Base-by-base conservation (phyloP, 306 rosid genomes). In the Gillenia trifoliata region DNA sequence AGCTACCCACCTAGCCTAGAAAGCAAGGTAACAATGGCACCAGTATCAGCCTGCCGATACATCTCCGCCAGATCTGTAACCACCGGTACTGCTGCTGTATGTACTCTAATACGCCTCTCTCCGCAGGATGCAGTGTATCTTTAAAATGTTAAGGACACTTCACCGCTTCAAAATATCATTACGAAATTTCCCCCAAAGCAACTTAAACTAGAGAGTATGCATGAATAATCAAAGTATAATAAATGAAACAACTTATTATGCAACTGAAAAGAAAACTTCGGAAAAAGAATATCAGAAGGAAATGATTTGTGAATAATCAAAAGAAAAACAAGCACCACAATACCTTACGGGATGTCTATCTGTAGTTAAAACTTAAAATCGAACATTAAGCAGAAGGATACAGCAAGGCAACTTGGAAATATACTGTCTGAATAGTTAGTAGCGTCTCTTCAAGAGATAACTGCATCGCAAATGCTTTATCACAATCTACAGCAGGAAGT, bases 41-140 rank as follows among this genome's bases (percentile, higher is more conserved):
- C 99, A 76, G 87, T 80, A 87, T 92, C 99, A 81, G 96, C 99
- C 81, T 83, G 85, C 60, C 99, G 91, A 82, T 87, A 95, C 86
- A 90, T 85, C 84, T 92, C 97, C 41, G 85, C 89, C 83, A 95
- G 82, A 70, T 95, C 99, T 77, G 96, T 77, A 66, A 95, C 98
- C 67, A 88, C 98, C 11, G 98, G 97, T 36, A 86, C 93, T 55
- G 97, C 99, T 75, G 91, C 90, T 23, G 99, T 95, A 85, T 92
- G 98, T 72, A 95, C 86, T 86, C 99, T 92, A 82, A 95, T 90
- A 61, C 97, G 99, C 79, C 99, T 87, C 85, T 92, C 99, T 72
- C 99, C 98, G 71, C 99, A 95, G 78, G 99, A 95, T 65, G 99
- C 98, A 55, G 99, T 92, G 75, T 95, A 92, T 82, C 97, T 95